Percentiles rank a stretch among this genome's conserved stretches.
Evolutionary conservation across 2,329 filamentous ascomycete genomes (phyloP).

Genomic region (Cytospora leucostoma): DNA sequence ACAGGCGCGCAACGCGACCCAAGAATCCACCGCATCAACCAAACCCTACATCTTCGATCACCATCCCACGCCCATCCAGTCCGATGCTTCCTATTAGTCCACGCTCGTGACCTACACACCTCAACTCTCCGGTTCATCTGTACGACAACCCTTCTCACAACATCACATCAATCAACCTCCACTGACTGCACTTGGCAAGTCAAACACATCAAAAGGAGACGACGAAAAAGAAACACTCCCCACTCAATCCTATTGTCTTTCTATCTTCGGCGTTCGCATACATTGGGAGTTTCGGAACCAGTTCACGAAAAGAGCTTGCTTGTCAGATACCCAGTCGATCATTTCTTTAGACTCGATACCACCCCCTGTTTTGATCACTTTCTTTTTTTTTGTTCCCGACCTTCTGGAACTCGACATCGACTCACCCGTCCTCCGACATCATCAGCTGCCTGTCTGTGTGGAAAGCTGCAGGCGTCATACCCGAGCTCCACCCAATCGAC

Average conservation of each 20-base stretch:
- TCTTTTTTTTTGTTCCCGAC: conserved; percentile 19
- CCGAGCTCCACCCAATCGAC: conserved; percentile 18
- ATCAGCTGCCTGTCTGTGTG: conserved; percentile 12
- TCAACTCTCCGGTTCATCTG: not conserved
- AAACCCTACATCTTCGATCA: conserved; percentile 3
- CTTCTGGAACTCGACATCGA: conserved; percentile 17
- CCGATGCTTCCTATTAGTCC: conserved; percentile 12
- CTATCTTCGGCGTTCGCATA: conserved; percentile 30
- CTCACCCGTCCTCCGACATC: conserved; percentile 1
- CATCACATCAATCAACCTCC: not conserved
- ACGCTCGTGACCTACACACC: conserved; percentile 6
- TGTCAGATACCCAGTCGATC: conserved; percentile 33
- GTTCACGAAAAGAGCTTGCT: conserved; percentile 31
- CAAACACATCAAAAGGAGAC: not conserved
- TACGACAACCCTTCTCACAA: not conserved
- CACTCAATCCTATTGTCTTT: conserved; percentile 37
- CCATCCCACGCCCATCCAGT: conserved; percentile 13
- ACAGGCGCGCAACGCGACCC: conserved; percentile 9
- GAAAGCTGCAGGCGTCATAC: conserved; percentile 21
- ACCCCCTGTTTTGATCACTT: conserved; percentile 26
- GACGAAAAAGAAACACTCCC: conserved; percentile 32
- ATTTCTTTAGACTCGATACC: conserved; percentile 32
- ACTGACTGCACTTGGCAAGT: conserved; percentile 8
- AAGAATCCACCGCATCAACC: conserved; percentile 5
- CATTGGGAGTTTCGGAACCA: conserved; percentile 32